Base-by-base conservation (phyloP, 371 early-diverging fungal species). In the Mortierella sp. region DNA sequence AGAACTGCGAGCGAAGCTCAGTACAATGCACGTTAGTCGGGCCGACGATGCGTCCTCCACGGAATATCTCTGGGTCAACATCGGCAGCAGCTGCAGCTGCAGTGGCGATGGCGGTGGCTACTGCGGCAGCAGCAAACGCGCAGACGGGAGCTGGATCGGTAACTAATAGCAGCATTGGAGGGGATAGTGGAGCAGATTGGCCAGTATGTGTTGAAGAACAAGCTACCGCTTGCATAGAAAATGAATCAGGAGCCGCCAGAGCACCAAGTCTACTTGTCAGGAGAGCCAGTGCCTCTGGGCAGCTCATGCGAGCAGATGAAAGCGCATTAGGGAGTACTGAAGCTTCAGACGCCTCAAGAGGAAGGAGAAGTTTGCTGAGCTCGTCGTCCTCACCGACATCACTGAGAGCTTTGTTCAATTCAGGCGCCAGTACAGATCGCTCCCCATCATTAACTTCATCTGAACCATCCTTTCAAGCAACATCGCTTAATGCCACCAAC, bases 341-440 rank as follows among this genome's bases (percentile, higher is more conserved):
- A 19, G 53, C 32, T 19, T 15, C 58, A 4, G 59, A 58, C 23
- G 32, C 35, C 7, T 26, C 72, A 19, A 60, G 55, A 22, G 13
- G 64, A 8, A 63, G 59, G 32, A 54, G 66, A 37, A 66, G 70
- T 23, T 61, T 79, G 7, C 31, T 73, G 37, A 66, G 67, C 28
- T 79, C 79, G 13, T 73, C 79, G 1, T 79, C 79, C 2, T 79
- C 79, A 1, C 79, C 79, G 22, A 79, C 79, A 0, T 79, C 79
- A 2, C 22, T 79, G 32, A 62, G 79, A 13, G 60, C 66, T 29
- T 43, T 79, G 26, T 79, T 79, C 59, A 65, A 62, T 51, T 65
- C 79, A 19, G 74, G 79, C 2, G 66, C 70, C 4, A 31, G 43
- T 35, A 28, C 35, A 3, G 47, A 49, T 13, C 58, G 67, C 4